phyloP scores from a whole-genome alignment of 2,329 filamentous ascomycete species.

The Colletotrichum sp. region DNA sequence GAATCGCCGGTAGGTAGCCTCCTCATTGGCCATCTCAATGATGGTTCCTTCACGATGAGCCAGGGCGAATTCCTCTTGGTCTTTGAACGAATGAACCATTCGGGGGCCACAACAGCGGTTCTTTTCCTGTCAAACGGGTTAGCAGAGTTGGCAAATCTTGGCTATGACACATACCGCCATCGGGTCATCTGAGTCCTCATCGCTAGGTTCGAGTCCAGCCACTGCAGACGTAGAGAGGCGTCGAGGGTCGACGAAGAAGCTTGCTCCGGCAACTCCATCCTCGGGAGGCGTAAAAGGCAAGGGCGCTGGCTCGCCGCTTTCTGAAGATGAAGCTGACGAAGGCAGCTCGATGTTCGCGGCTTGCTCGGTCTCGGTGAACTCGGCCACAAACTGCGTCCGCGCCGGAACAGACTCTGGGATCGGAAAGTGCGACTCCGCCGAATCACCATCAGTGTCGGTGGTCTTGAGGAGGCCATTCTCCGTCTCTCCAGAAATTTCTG shows the following conservation, averaged over 20 bases:
- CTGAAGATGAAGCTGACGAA: neutral
- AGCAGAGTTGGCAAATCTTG: neutral
- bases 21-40: conserved; percentile 9
- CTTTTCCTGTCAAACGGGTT: neutral
- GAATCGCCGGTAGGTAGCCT: neutral
- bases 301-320: neutral
- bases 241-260: neutral
- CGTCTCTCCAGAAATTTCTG: neutral
- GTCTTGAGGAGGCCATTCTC: neutral
- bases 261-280: neutral
- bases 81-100: conserved; percentile 13
- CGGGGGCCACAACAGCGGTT: neutral
- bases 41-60: conserved; percentile 8
- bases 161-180: neutral
- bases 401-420: neutral
- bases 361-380: neutral
- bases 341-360: neutral
- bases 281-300: neutral
- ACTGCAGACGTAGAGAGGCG: neutral
- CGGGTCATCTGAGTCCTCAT: neutral
- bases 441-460: neutral
- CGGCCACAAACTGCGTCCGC: neutral
- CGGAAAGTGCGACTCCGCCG: neutral
- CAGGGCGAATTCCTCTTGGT: neutral
- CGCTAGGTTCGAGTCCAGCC: neutral